phyloP scores from a whole-genome alignment of 129 eudicot genomes.

The Erigeron canadensis region DNA sequence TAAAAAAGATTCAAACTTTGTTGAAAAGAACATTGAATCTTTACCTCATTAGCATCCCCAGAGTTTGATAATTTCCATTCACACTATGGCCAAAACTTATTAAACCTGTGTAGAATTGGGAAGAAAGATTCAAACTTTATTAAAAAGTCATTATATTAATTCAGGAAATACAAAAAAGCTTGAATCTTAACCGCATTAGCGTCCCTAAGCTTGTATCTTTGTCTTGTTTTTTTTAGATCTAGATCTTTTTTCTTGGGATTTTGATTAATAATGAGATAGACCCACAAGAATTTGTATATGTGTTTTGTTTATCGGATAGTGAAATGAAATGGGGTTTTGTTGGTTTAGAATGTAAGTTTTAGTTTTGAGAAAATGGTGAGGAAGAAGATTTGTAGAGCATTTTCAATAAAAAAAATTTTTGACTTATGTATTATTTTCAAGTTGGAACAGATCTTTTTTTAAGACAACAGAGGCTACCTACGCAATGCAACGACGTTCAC shows the following conservation, averaged over 20 bases:
- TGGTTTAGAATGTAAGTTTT: conserved; percentile 8
- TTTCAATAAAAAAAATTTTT: too few species aligned
- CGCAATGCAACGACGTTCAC: too few species aligned
- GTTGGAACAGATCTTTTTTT: too few species aligned
- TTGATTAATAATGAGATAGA: conserved; percentile 17
- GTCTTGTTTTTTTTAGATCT: conserved; percentile 26
- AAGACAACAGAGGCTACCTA: too few species aligned
- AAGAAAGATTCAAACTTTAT: background rate
- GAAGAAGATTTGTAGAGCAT: conserved; percentile 25
- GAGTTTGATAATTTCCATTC: conserved; percentile 32
- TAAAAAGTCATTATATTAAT: background rate
- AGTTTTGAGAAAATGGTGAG: conserved; percentile 18
- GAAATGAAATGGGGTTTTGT: conserved; percentile 21
- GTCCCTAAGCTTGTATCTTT: background rate
- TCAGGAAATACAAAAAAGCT: conserved; percentile 18
- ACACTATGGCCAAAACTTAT: conserved; percentile 32
- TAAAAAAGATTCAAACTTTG: conserved; percentile 6
- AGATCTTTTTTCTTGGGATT: conserved; percentile 21
- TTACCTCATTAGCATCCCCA: conserved; percentile 33
- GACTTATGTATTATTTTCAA: conserved; percentile 8
- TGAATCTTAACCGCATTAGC: conserved; percentile 32
- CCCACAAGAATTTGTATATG: conserved; percentile 19
- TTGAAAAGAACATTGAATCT: conserved; percentile 18
- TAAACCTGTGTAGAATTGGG: conserved; percentile 18
- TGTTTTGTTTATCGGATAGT: background rate